Base-by-base conservation (phyloP, 345 rosid species). In the Eucalyptus sp. region DNA sequence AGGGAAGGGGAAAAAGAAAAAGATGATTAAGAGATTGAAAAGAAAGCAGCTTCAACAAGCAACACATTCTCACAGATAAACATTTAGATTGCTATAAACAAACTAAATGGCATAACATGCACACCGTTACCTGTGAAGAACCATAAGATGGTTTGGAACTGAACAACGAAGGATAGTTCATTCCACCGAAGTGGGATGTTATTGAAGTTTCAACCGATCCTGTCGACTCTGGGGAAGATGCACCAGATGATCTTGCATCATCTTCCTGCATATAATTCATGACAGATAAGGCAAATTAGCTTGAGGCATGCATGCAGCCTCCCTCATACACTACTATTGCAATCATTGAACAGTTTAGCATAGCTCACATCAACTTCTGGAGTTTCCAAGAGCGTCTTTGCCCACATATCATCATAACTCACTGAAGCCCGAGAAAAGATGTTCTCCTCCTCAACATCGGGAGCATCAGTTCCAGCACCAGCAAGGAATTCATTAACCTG, bases 391-490 rank as follows among this genome's bases (percentile, higher is more conserved):
- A 98, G 97, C 85, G 99, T 93, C 95, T 98, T 98, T 29, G 99
- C 99, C 99, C 99, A 98, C 98, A 98, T 96, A 94, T 98, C 99
- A 91, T 98, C 99, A 91, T 98, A 98, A 88, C 99, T 97, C 89
- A 97, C 96, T 71, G 99, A 97, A 89, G 97, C 96, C 92, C 98
- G 95, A 81, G 99, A 94, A 88, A 94, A 89, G 64, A 96, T 93
- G 90, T 96, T 96, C 91, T 97, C 99, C 90, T 98, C 99, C 85
- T 98, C 99, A 89, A 98, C 99, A 93, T 98, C 99, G 14, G 99
- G 99, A 87, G 99, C 99, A 93, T 98, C 99, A 41, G 99, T 97
- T 91, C 99, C 99, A 71, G 96, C 97, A 91, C 99, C 99, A 88
- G 99, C 94, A 76, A 98, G 95, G 93, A 97, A 97, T 89, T 98